Percentiles rank a stretch among this genome's conserved stretches.
Evolutionary conservation across 129 eudicot genomes (phyloP).

Genomic region (Apium graveolens): DNA sequence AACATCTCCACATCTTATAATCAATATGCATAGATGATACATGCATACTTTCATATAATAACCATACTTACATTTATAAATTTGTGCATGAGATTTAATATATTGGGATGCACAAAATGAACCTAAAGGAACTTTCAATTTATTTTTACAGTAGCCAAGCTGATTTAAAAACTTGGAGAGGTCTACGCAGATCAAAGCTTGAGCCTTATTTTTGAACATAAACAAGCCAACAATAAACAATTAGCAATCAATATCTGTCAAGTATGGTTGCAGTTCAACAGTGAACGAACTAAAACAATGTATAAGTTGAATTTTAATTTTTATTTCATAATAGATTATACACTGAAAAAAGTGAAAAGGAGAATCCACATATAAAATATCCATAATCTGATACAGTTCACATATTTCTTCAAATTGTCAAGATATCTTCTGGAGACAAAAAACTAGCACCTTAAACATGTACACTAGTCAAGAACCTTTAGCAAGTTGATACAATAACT

Average conservation of each 20-base stretch:
- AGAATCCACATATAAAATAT: not conserved
- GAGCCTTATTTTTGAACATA: too few species aligned
- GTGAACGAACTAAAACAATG: not conserved
- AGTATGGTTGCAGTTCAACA: too few species aligned
- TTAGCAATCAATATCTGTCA: not conserved
- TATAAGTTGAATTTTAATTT: not conserved
- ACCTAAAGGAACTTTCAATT: not conserved
- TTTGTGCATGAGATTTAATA: not conserved
- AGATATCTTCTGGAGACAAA: not conserved
- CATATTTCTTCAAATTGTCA: not conserved
- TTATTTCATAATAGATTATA: not conserved
- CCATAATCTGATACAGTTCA: not conserved
- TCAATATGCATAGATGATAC: not conserved
- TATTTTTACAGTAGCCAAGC: not conserved
- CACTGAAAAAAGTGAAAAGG: not conserved
- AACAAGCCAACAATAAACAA: not conserved
- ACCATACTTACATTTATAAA: not conserved
- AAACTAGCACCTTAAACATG: not conserved
- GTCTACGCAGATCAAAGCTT: not conserved
- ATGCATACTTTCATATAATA: not conserved
- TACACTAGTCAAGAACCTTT: slow-evolving; percentile 1
- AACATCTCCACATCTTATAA: not conserved
- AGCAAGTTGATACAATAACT: slow-evolving; percentile 5
- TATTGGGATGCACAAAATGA: not conserved
- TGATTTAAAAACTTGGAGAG: too few species aligned